These are phyloP conservation scores for Ustilago hordei DNA, from an alignment of 1,284 basidiomycete species.

Conservation along the genomic window DNA sequence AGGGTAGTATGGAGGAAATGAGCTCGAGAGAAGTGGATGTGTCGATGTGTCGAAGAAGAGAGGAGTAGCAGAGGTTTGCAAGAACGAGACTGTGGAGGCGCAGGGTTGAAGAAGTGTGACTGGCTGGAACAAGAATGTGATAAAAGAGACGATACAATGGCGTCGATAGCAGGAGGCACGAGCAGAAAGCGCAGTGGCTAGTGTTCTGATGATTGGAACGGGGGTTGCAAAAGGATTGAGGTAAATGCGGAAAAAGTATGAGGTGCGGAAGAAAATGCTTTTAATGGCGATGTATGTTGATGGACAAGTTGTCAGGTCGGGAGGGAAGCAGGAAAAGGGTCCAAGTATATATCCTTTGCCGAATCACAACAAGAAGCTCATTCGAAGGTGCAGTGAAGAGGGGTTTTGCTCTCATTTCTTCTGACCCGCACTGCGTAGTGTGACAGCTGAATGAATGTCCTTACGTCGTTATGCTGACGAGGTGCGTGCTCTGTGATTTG, in stretches of 20 bases:
- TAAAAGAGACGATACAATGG: neutral
- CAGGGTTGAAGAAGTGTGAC: neutral
- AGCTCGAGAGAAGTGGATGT: neutral
- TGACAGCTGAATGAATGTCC: neutral
- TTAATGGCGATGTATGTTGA: constrained; percentile 14
- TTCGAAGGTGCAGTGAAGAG: constrained; percentile 6
- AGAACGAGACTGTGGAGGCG: neutral
- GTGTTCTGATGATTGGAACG: neutral
- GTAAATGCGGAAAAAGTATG: neutral
- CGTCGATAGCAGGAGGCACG: neutral
- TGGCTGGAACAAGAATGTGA: neutral
- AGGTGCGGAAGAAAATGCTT: neutral
- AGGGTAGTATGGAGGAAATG: neutral
- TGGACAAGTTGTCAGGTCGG: neutral
- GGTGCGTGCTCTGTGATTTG: neutral
- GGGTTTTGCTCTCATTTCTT: neutral
- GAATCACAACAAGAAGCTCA: constrained; percentile 7
- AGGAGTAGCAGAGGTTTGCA: neutral
- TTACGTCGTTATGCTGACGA: neutral
- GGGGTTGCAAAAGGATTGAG: neutral
- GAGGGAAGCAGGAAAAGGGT: neutral
- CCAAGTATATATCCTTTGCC: constrained; percentile 19
- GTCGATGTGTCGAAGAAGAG: neutral
- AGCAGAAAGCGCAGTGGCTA: neutral
- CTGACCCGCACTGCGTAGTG: neutral